Evolutionary conservation across 75 land plant genomes (phyloP).

Genomic region (Azolla pinnata): DNA sequence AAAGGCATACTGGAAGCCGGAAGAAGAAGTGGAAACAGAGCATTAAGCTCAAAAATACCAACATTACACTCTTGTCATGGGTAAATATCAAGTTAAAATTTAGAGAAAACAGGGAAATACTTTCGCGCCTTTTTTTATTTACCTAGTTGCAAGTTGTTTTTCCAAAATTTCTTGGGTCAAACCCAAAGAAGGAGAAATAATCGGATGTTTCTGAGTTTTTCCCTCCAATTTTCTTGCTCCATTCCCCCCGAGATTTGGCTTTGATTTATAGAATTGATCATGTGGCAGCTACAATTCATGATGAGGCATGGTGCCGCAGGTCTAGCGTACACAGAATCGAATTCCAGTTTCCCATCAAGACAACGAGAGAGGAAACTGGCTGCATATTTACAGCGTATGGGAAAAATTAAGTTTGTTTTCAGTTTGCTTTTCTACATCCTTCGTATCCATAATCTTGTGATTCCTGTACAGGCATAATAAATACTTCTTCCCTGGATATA

Average conservation of each 20-base stretch:
- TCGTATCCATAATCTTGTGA: too few species aligned
- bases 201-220: too few species aligned
- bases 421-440: neutral
- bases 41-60: constrained; percentile 45
- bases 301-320: constrained; percentile 24
- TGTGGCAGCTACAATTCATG: constrained; percentile 32
- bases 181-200: too few species aligned
- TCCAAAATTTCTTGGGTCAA: too few species aligned
- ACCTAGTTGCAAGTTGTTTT: too few species aligned
- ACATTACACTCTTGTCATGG: constrained; percentile 42
- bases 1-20: constrained; percentile 68
- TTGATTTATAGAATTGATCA: too few species aligned
- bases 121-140: too few species aligned
- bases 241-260: too few species aligned
- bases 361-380: constrained; percentile 42
- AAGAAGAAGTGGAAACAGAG: constrained; percentile 86
- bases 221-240: too few species aligned
- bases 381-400: constrained; percentile 42
- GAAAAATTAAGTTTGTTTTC: neutral
- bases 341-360: constrained; percentile 26
- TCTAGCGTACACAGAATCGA: constrained; percentile 31
- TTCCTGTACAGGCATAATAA: too few species aligned
- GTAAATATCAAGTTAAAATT: constrained; percentile 17
- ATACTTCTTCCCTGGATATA: too few species aligned
- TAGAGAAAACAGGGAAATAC: too few species aligned